These are phyloP conservation scores for Chlamydomonas sp. DNA, from an alignment of 139 green algal species.

Conservation along the genomic window DNA sequence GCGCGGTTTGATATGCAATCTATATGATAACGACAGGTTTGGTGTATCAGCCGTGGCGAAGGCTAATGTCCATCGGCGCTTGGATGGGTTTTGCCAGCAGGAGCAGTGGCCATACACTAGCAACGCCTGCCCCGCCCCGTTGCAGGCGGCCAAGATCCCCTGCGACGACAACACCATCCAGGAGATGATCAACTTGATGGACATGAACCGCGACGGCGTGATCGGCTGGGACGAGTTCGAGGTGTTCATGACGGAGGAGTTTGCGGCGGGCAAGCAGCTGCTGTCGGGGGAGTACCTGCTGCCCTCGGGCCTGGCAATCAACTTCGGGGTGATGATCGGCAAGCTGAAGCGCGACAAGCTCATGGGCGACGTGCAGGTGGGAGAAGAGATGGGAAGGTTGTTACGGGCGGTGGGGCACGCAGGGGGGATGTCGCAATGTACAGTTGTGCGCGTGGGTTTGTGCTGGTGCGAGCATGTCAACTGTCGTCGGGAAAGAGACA, in stretches of 20 bases:
- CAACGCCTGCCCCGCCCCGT: too few species aligned
- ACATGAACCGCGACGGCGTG: constrained; percentile 47
- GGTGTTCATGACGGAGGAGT: constrained; percentile 63
- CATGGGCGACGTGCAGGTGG: constrained; percentile 44
- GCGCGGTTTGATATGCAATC: too few species aligned
- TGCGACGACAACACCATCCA: constrained; percentile 52
- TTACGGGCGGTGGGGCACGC: background rate
- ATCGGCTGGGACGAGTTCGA: constrained; percentile 57
- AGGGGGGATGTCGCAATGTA: background rate
- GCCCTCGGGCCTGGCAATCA: constrained; percentile 47
- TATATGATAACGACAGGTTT: too few species aligned
- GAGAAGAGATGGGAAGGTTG: background rate
- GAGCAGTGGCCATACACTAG: too few species aligned
- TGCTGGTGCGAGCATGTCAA: background rate
- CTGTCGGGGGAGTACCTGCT: constrained; percentile 64
- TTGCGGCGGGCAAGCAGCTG: constrained; percentile 58
- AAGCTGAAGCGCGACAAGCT: constrained; percentile 61
- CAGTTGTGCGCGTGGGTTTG: background rate
- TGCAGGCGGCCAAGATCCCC: constrained; percentile 58
- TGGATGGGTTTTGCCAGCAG: too few species aligned
- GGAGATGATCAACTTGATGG: constrained; percentile 66
- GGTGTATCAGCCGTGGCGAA: too few species aligned
- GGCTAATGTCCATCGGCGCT: too few species aligned
- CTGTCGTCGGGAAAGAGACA: background rate
- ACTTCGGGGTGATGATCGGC: constrained; percentile 63